Conservation (phyloP, 2,329 filamentous ascomycete genomes). For the Stylonectria norvegica region DNA sequence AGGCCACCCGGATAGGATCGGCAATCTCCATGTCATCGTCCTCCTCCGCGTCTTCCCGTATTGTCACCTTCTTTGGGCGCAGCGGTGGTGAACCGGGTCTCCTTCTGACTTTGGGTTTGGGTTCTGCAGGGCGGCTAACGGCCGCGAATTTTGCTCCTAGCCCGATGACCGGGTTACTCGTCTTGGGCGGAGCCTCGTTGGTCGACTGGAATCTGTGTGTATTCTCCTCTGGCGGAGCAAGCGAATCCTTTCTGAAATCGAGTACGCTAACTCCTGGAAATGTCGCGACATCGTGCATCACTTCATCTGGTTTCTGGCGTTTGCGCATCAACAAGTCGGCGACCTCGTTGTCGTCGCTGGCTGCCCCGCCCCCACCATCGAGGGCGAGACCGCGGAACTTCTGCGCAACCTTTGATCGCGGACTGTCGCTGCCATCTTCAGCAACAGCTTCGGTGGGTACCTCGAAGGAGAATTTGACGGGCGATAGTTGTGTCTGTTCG, state of each 20-base stretch:
- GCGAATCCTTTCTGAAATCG: too few relatives aligned
- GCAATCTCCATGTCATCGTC: constrained; percentile 34
- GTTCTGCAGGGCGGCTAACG: constrained; percentile 38
- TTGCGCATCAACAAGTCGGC: constrained; percentile 34
- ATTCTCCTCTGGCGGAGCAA: too few relatives aligned
- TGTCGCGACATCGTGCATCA: constrained; percentile 27
- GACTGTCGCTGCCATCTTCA: constrained; percentile 50
- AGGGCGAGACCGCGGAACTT: constrained; percentile 51
- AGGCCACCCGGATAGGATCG: constrained; percentile 54
- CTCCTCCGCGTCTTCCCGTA: constrained; percentile 14
- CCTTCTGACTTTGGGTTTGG: constrained; percentile 36
- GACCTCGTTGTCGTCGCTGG: constrained; percentile 28
- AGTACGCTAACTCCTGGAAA: neutral
- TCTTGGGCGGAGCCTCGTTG: too few relatives aligned
- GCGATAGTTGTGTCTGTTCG: constrained; percentile 32
- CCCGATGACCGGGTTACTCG: too few relatives aligned
- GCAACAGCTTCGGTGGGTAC: constrained; percentile 24
- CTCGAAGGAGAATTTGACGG: constrained; percentile 48
- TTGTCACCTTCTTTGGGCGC: constrained; percentile 24
- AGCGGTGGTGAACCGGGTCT: constrained; percentile 40
- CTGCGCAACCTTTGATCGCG: constrained; percentile 50
- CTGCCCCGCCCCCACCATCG: constrained; percentile 44
- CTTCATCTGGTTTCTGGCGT: constrained; percentile 34
- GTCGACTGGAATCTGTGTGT: too few relatives aligned
- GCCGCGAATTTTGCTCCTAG: constrained; percentile 24